Evolutionary conservation across 495 filamentous ascomycete genomes (phyloP), one percentile per base, ranked within the genome.

Genomic region (Penicillium arizonense): DNA sequence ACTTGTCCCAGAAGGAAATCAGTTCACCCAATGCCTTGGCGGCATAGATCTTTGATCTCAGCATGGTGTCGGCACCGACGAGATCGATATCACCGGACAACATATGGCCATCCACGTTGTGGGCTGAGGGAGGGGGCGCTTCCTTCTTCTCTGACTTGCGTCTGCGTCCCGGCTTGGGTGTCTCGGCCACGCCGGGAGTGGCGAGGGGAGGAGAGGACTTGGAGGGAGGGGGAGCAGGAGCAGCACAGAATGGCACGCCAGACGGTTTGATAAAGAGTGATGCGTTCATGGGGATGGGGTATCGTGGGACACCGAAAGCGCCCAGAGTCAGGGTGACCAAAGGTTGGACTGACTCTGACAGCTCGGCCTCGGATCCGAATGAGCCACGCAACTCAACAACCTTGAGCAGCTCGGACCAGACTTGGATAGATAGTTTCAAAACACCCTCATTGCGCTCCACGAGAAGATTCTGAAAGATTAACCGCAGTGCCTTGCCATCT

Each of bases 61-160:
- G 79, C 60, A 98, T 81, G 4, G 84, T 86, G 49, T 98, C 95
- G 44, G 86, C 76, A 40, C 95, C 92, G 24, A 97, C 91, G 37
- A 98, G 75, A 58, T 98, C 94, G 47, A 97, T 86, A 63, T 98
- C 94, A 38, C 94, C 94, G 61, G 91, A 88, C 71, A 98, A 90
- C 90, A 98, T 97, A 61, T 95, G 91, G 14, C 90, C 94, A 64
- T 98, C 94, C 33, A 98, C 90, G 66, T 98, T 96, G 68, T 98
- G 95, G 4, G 85, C 79, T 12, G 86, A 84, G 23, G 74, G 71
- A 1, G 82, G 64, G 23, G 81, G 72, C n/a, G 88, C 83, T 56
- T 92, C 88, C 39, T 87, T 85, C 77, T 89, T 93, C 32, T 91
- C 88, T 0, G 86, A 87, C 63, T 90, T 92, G 57, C 89, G 84